Evolutionary conservation across 371 early-diverging fungal species (phyloP).

Genomic region (Thermomucor indicae-seudaticae): DNA sequence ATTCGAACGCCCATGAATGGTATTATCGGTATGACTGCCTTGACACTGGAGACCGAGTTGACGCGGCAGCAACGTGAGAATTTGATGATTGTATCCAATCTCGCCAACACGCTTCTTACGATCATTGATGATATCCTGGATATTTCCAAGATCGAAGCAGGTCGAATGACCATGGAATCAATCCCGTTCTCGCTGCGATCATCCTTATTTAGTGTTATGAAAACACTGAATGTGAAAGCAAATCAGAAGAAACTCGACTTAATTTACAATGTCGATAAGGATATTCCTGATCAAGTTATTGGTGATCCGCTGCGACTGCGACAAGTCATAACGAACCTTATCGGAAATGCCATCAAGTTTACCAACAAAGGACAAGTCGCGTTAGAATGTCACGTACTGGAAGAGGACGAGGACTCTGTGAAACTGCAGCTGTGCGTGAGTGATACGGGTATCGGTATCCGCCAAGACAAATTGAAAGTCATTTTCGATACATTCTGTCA

Average conservation of each 20-base stretch:
- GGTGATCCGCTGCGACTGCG: slow-evolving; percentile 69
- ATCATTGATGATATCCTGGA: slow-evolving; percentile 76
- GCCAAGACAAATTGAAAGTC: slow-evolving; percentile 54
- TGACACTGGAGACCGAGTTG: slow-evolving; percentile 53
- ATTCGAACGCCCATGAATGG: slow-evolving; percentile 72
- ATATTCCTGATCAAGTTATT: slow-evolving; percentile 56
- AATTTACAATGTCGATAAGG: slow-evolving; percentile 52
- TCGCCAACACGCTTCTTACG: slow-evolving; percentile 58
- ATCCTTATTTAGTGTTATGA: slow-evolving; percentile 53
- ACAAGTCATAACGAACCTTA: slow-evolving; percentile 73
- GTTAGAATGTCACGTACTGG: slow-evolving; percentile 32
- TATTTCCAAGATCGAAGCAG: slow-evolving; percentile 76
- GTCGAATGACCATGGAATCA: slow-evolving; percentile 60
- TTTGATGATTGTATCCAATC: slow-evolving; percentile 58
- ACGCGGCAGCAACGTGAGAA: slow-evolving; percentile 68
- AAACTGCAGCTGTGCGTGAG: slow-evolving; percentile 59
- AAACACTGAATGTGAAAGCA: slow-evolving; percentile 56
- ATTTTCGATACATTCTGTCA: slow-evolving; percentile 79
- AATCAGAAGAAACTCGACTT: slow-evolving; percentile 56
- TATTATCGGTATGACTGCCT: slow-evolving; percentile 66
- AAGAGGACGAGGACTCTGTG: slow-evolving; percentile 33
- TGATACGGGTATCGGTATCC: slow-evolving; percentile 84
- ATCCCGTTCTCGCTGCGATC: slow-evolving; percentile 57
- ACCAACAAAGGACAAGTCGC: slow-evolving; percentile 64
- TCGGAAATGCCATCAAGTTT: slow-evolving; percentile 79